Evolutionary conservation across 1,284 basidiomycete species (phyloP), one percentile per base, ranked within the genome.

Genomic region (Pascua guehoae): DNA sequence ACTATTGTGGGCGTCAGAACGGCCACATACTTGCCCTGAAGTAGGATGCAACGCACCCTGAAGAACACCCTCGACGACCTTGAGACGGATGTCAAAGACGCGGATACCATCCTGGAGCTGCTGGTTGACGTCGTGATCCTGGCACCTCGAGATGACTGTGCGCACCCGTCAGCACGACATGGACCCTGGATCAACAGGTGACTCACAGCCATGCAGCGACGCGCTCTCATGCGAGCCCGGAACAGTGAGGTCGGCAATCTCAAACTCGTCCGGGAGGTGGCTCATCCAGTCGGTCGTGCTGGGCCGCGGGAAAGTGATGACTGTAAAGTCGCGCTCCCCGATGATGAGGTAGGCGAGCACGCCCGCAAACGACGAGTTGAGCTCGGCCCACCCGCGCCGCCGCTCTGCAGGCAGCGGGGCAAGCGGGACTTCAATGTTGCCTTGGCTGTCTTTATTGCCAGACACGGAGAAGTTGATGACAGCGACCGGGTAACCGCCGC

Each of bases 51-150:
- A 66, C 72, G 50, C 51, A 75, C 74, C 67, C 55, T 74, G 58
- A 0, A 78, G 65, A 54, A 80, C 76, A 45, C 80, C 79, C 40
- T 87, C 71, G 47, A 86, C 79, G 46, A 88, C 82, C 14, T 87
- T 81, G 14, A 94, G 83, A 1, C 91, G 85, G 51, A 95, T 80
- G 67, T 95, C 91, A 41, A 93, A 69, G 53, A 89, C 82, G 10
- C 91, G 85, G 56, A 92, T 85, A 2, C 89, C 77, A 44, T 77
- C 73, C 1, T 52, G 43, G 4, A 79, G 66, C 64, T 79, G 77
- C 40, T 70, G 67, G 11, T 52, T 52, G 37, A 78, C 65, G 4
- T 70, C 65, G 15, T 66, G 72, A 10, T 56, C 60, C 57, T 78
- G 77, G 57, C 77, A 79, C 57, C 76, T 68, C 8, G 72, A 74